Conservation (phyloP, 192 early-diverging fungal genomes). For the Geranomyces variabilis region DNA sequence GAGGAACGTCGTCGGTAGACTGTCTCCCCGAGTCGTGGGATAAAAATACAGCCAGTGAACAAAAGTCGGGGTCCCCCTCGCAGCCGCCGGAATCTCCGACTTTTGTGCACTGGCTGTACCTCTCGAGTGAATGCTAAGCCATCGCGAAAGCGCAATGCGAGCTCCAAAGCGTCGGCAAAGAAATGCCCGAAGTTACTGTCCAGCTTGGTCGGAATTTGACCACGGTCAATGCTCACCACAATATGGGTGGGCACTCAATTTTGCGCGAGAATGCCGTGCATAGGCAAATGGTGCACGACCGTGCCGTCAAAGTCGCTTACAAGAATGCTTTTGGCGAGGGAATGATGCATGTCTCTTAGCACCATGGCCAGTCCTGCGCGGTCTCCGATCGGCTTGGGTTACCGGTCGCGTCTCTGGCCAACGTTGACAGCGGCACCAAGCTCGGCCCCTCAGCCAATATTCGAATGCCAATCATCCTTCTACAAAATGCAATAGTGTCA, state of each 20-base stretch:
- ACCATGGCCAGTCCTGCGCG: not conserved
- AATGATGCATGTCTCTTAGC: not conserved
- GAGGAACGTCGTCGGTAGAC: no score
- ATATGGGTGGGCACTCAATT: not conserved
- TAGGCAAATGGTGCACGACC: not conserved
- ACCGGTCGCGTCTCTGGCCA: no score
- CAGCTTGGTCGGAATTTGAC: not conserved
- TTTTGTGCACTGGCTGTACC: no score
- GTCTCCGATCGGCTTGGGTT: not conserved
- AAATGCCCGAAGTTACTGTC: not conserved
- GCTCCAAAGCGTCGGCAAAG: not conserved
- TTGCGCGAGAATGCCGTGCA: not conserved
- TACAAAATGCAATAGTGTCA: no score
- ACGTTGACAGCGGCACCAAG: no score
- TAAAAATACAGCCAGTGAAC: no score
- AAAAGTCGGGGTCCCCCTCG: no score
- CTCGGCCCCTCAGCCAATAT: no score
- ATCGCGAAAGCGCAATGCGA: constrained; percentile 1
- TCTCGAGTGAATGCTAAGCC: not conserved
- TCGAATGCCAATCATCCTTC: no score
- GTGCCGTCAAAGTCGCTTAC: not conserved
- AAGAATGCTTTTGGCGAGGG: no score
- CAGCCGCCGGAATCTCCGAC: no score
- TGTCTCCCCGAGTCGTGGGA: no score
- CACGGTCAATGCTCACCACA: not conserved